phyloP scores from a whole-genome alignment of 2,329 filamentous ascomycete genomes.

The Orbilia blumenaviensis region DNA sequence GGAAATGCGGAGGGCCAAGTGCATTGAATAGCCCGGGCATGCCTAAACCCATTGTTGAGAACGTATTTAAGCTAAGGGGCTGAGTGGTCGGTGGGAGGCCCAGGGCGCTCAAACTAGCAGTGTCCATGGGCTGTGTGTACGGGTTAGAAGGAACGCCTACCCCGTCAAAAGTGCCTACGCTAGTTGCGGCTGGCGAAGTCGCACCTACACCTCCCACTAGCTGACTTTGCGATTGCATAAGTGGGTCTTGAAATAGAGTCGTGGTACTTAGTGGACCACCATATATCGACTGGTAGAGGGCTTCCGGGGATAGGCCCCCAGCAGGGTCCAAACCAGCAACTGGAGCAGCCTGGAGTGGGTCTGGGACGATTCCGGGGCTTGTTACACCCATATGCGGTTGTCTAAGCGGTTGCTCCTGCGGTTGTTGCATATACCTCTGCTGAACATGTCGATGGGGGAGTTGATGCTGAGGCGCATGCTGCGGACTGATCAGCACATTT shows the following conservation, averaged over 20 bases:
- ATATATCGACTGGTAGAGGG: neutral
- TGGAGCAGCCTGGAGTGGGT: neutral
- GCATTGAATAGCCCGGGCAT: slow-evolving; percentile 16
- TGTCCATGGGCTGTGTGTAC: slow-evolving; percentile 9
- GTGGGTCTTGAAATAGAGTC: neutral
- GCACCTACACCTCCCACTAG: neutral
- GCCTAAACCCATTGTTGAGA: neutral
- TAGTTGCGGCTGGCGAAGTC: slow-evolving; percentile 6
- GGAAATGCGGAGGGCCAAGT: slow-evolving; percentile 28
- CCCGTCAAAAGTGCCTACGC: slow-evolving; percentile 8
- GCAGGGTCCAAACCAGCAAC: neutral
- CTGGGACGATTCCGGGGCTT: neutral
- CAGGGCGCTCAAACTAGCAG: slow-evolving; percentile 8
- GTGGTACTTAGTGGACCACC: neutral
- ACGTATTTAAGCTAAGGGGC: neutral
- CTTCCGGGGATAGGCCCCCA: neutral
- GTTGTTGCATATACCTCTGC: neutral
- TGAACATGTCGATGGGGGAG: neutral
- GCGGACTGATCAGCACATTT: neutral
- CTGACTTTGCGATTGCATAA: neutral
- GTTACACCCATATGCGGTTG: neutral
- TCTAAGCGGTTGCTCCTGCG: neutral
- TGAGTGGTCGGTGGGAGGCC: slow-evolving; percentile 14
- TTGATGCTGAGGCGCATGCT: neutral
- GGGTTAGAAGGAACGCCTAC: neutral